Conservation (phyloP, 495 filamentous ascomycete genomes). For the Talaromyces nanjingensis region DNA sequence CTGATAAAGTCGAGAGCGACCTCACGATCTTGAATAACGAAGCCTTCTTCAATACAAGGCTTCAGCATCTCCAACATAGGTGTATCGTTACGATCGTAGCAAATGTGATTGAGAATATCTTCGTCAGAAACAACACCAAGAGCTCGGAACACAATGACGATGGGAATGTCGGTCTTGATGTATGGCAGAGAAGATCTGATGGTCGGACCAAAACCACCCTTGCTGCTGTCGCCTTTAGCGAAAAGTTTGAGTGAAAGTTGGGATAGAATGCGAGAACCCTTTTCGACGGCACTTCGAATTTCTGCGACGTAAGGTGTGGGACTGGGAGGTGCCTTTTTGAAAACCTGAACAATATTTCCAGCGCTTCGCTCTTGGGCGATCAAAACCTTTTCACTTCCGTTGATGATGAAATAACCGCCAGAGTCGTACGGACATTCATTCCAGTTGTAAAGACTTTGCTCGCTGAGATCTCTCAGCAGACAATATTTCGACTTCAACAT, state of each 20-base stretch:
- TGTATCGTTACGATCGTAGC: constrained; percentile 89
- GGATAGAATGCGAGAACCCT: constrained; percentile 88
- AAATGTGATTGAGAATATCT: constrained; percentile 95
- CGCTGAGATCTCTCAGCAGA: constrained; percentile 70
- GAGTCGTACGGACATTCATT: constrained; percentile 98
- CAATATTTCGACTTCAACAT: constrained; percentile 97
- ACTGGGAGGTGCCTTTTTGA: constrained; percentile 87
- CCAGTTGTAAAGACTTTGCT: constrained; percentile 73
- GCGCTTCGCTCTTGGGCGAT: constrained; percentile 97
- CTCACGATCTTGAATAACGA: constrained; percentile 91
- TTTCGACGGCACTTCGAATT: constrained; percentile 93
- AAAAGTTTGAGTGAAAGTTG: constrained; percentile 83
- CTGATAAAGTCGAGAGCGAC: constrained; percentile 95
- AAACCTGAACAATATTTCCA: constrained; percentile 97
- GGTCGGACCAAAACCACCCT: constrained; percentile 75
- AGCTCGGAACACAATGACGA: constrained; percentile 90
- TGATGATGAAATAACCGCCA: constrained; percentile 98
- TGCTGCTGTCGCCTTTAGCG: constrained; percentile 69
- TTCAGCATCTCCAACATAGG: constrained; percentile 97
- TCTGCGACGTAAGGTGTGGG: constrained; percentile 89
- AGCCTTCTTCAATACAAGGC: constrained; percentile 92
- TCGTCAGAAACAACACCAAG: constrained; percentile 95
- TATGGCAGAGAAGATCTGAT: constrained; percentile 87
- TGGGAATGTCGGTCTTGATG: constrained; percentile 86
- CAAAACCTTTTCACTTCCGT: constrained; percentile 97